Base-by-base conservation (phyloP, 2,329 filamentous ascomycete genomes). In the Botrytis galanthina region DNA sequence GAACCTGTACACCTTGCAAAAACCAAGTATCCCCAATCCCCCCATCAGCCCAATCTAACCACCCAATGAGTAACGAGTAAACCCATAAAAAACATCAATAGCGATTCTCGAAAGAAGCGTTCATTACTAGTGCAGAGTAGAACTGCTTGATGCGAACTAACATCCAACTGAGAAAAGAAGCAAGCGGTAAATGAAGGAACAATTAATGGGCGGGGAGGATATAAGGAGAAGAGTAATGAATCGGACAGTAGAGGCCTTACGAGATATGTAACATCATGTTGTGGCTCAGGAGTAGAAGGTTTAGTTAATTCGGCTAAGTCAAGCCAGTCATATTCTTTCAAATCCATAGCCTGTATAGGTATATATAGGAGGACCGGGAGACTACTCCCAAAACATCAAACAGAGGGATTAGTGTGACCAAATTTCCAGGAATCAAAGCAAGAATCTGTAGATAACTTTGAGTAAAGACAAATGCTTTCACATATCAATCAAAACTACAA, bases 121-220 rank as follows among this genome's bases (percentile, higher is more conserved):
- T 29, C 6, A 16, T n/a, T 12, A n/a, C 5, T 6, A 16, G 3
- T 10, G 1, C n/a, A 1, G 3, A 4, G 14, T 29, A 29, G 8
- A 12, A 18, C 5, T 14, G 14, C n/a, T 7, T 29, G 51, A 54
- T 29, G 4, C n/a, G 5, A 9, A 9, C 16, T 18, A 3, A 29
- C 3, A 54, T 29, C 5, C 3, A 4, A 18, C n/a, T 6, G n/a
- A 54, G 14, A 54, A 54, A 29, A 54, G 12, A 54, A 29, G 6
- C 44, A n/a, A 14, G 14, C n/a, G 9, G 6, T 5, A 4, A 29
- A 29, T 3, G 16, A 16, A 12, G 29, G 2, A 54, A 3, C 6
- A 29, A 54, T 29, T 2, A 29, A 29, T 54, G 3, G 4, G 14
- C 29, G 51, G 18, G n/a, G 26, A 51, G 48, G 48, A 14, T n/a